Conservation (phyloP, 1,139 yeast species). For the Pneumocystis carinii region DNA sequence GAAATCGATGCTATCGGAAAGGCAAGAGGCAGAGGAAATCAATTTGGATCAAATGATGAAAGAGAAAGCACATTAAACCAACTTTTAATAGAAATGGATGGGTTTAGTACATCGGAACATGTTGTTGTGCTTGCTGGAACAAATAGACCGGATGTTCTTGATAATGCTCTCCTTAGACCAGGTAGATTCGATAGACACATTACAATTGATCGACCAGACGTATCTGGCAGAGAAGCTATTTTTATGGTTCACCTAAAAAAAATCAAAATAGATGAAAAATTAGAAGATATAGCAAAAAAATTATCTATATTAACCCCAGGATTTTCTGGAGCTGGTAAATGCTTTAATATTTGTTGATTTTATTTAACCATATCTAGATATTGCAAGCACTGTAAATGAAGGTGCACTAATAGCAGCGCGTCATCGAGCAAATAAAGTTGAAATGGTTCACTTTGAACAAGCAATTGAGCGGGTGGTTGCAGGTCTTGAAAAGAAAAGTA, state of each 20-base stretch:
- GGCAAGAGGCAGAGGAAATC: constrained; percentile 70
- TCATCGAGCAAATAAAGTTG: constrained; percentile 51
- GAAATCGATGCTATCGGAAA: constrained; percentile 98
- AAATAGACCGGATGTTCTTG: constrained; percentile 84
- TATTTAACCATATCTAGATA: constrained; percentile 32
- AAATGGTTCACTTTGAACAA: constrained; percentile 69
- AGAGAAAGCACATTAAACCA: constrained; percentile 93
- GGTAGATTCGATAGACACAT: constrained; percentile 95
- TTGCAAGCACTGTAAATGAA: constrained; percentile 92
- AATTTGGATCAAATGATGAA: constrained; percentile 66
- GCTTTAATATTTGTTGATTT: background rate
- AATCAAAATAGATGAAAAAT: constrained; percentile 38
- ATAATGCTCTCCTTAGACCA: constrained; percentile 84
- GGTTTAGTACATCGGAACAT: constrained; percentile 77
- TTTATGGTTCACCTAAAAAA: constrained; percentile 69
- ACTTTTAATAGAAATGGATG: constrained; percentile 94
- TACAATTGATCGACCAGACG: constrained; percentile 78
- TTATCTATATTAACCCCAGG: constrained; percentile 95
- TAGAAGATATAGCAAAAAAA: constrained; percentile 56
- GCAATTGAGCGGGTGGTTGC: constrained; percentile 97
- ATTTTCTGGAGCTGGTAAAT: constrained; percentile 65
- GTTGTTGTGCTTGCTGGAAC: constrained; percentile 97
- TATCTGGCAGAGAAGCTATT: constrained; percentile 84
- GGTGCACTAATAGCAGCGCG: constrained; percentile 96
- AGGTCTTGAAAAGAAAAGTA: constrained; percentile 82